A percentile compares a stretch with the other conserved stretches of the same genome.
These are phyloP conservation scores for Cymbidium sinense DNA, from an alignment of 106 monocot species.

Conservation along the genomic window DNA sequence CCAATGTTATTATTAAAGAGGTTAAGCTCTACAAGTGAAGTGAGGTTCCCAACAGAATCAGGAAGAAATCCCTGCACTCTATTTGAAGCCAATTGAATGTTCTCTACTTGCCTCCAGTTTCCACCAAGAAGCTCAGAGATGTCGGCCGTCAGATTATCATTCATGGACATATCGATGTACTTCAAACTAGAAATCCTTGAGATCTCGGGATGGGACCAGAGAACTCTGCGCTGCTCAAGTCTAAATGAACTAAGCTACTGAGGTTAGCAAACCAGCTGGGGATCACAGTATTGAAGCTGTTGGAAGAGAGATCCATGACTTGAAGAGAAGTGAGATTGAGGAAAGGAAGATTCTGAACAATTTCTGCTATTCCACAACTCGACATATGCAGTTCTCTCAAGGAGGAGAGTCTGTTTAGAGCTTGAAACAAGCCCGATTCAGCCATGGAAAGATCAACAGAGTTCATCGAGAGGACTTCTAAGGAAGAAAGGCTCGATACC, in stretches of 20 bases:
- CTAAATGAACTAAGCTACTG: conserved; percentile 9
- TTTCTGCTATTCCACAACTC: neutral
- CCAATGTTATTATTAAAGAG: conserved; percentile 2
- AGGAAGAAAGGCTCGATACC: conserved; percentile 21
- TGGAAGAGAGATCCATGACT: conserved; percentile 11
- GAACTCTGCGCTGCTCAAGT: neutral
- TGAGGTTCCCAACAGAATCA: conserved; percentile 4
- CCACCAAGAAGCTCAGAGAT: conserved; percentile 6
- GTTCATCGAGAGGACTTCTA: neutral
- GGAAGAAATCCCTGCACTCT: neutral
- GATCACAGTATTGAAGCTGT: conserved; percentile 11
- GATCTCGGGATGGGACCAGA: neutral
- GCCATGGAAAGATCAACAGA: neutral
- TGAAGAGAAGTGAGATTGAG: conserved; percentile 23
- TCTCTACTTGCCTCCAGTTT: conserved; percentile 10
- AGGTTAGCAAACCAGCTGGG: conserved; percentile 18
- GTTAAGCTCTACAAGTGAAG: conserved; percentile 6
- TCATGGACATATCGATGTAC: neutral
- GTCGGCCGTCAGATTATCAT: conserved; percentile 6
- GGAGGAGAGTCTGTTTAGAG: conserved; percentile 19
- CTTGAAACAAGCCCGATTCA: neutral
- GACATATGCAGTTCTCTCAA: conserved; percentile 6
- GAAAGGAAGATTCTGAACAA: conserved; percentile 1
- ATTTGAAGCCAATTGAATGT: neutral
- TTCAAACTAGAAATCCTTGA: neutral